Evolutionary conservation across 768 basidiomycete species (phyloP).

Genomic region (Kwoniella shandongensis): DNA sequence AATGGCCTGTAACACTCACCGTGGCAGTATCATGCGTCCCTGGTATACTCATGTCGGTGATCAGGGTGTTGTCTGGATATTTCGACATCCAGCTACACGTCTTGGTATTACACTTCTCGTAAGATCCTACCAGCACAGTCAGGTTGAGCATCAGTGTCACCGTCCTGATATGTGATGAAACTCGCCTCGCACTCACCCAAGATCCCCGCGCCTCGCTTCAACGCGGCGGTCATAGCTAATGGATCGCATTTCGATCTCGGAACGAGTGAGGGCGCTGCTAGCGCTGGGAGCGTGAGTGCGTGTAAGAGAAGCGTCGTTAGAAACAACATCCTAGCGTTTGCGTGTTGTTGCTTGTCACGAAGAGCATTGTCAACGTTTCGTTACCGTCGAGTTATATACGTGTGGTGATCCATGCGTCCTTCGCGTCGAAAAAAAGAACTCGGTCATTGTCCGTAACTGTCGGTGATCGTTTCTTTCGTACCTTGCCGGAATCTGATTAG

Average conservation of each 20-base stretch:
- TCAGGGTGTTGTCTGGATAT: constrained; percentile 7
- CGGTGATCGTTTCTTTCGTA: too few relatives aligned
- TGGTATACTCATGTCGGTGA: constrained; percentile 16
- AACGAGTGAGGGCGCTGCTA: too few relatives aligned
- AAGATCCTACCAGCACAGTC: constrained; percentile 2
- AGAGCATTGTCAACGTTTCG: too few relatives aligned
- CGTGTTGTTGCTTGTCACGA: too few relatives aligned
- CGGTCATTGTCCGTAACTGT: too few relatives aligned
- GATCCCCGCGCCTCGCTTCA: constrained; percentile 9
- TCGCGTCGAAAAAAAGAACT: too few relatives aligned
- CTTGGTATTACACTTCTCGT: constrained; percentile 8
- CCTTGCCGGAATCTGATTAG: too few relatives aligned
- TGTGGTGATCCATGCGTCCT: too few relatives aligned
- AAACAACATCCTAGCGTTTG: too few relatives aligned
- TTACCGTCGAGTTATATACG: too few relatives aligned
- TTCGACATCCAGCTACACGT: constrained; percentile 17
- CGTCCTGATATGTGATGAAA: background rate
- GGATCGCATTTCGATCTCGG: constrained; percentile 4
- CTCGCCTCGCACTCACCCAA: constrained; percentile 6
- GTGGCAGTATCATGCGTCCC: constrained; percentile 21
- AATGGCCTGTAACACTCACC: constrained; percentile 1
- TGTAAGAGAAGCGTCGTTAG: too few relatives aligned
- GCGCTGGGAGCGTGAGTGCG: too few relatives aligned
- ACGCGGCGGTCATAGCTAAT: constrained; percentile 9
- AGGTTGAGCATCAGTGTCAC: background rate